Evolutionary conservation across 352 stramenopile species (phyloP), one percentile per base, ranked within the genome.

Genomic region (Aphanomyces euteiches): DNA sequence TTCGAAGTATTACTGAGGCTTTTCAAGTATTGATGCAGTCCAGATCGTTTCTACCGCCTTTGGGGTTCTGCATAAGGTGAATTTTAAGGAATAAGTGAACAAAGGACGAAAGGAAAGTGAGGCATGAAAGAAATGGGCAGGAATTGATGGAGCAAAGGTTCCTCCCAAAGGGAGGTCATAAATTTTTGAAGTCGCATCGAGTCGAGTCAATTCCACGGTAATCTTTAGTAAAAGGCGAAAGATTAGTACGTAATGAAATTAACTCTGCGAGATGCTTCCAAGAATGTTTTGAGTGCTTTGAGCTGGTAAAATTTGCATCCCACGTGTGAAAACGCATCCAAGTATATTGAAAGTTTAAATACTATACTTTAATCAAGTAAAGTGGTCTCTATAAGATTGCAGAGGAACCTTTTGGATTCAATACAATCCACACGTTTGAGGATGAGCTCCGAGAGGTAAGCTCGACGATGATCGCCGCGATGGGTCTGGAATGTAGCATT

Each of bases 181-280:
- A 90, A 90, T 88, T 68, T 74, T 57, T 89, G 79, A 91, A 88
- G 81, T 80, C 82, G 79, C 81, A 88, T 80, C 80, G 66, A 67
- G 60, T 68, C 82, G 79, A 90, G 79, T 87, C 81, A 79, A 91
- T 87, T 80, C 79, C 88, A 95, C 88, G 85, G 86, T 90, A 93
- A 92, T 94, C 86, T 93, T 92, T 96, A 94, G 86, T 94, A 94
- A 94, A 96, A 96, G 88, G 88, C 88, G 88, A 95, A 95, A 95
- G 88, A 94, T 95, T 93, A 85, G 70, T 90, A 77, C 79, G 82
- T 75, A 63, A 84, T 90, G 83, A 85, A 86, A 84, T 83, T 75
- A 85, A 88, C 76, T 84, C 73, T 83, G 80, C 80, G 75, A 75
- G 75, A 85, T 85, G 60, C 56, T 76, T 2, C 10, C 1, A 28